Base-by-base conservation (phyloP, 2,329 filamentous ascomycete genomes). In the Blumeria graminis region DNA sequence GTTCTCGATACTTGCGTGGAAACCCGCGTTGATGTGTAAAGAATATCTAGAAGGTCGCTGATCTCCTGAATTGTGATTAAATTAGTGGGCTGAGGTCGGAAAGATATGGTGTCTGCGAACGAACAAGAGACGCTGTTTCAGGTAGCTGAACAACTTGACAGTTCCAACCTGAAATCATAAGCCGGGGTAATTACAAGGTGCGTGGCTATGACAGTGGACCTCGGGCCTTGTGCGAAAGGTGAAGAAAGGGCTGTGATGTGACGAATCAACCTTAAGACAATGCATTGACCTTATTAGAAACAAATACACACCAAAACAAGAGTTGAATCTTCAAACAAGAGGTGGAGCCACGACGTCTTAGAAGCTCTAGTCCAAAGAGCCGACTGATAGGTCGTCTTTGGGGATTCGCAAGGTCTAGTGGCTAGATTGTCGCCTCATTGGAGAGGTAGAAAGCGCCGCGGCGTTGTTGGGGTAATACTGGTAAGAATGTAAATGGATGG, bases 251-350 rank as follows among this genome's bases (percentile, higher is more conserved):
- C 48, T 13, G 48, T 35, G 32, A 11, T 52, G 32, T 32, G 32
- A 34, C 16, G 18, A 35, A 63, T 63, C 58, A 60, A 63, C 57
- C 28, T 57, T 63, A 60, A 60, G 61, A 65, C 59, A 63, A 63
- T 65, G 64, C 64, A 63, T 65, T 65, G 64, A 67, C 65, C 60
- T 62, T 58, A 62, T 61, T 60, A 60, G 64, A 62, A 62, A 63
- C 61, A 57, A 52, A 52, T 7, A 16, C 48, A 7, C 16, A 45
- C 10, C 35, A 33, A 52, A 52, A 52, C 48, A 52, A 52, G 48
- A 52, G 48, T 52, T 52, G 32, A 34, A 28, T 28, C 48, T 35
- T 52, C 48, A 52, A 52, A 52, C 48, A 52, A 52, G 48, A 52
- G 35, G 35, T 34, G 32, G 35, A 7, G 48, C 48, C 32, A 9